These are phyloP conservation scores for Arachnomyces sp. DNA, from an alignment of 2,329 filamentous ascomycete genomes.

Conservation along the genomic window DNA sequence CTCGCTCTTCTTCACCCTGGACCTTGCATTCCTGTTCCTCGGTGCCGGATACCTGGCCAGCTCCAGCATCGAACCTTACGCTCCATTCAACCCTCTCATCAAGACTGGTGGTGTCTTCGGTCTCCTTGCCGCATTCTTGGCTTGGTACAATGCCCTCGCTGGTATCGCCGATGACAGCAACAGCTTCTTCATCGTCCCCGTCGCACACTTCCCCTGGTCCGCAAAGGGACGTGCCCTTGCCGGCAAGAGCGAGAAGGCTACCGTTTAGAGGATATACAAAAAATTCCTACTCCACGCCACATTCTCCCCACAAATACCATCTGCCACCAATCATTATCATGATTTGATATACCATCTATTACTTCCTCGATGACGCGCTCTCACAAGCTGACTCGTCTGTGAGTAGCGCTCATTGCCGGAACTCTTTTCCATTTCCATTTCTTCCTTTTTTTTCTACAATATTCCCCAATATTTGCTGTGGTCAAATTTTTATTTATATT, in stretches of 20 bases:
- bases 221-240: slow-evolving; percentile 60
- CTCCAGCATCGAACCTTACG: slow-evolving; percentile 30
- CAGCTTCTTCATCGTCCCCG: slow-evolving; percentile 89
- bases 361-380: no score
- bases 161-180: slow-evolving; percentile 62
- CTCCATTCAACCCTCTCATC: slow-evolving; percentile 38
- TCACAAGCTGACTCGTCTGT: no score
- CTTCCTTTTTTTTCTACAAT: no score
- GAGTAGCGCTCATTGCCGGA: no score
- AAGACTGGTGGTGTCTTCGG: slow-evolving; percentile 72
- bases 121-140: slow-evolving; percentile 69
- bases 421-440: no score
- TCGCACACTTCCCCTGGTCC: slow-evolving; percentile 93
- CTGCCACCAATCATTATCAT: no score
- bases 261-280: slow-evolving; percentile 18
- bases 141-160: slow-evolving; percentile 80
- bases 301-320: no score
- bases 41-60: slow-evolving; percentile 52
- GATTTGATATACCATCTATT: no score
- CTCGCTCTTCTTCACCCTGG: slow-evolving; percentile 66
- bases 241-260: slow-evolving; percentile 43
- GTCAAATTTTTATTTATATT: no score
- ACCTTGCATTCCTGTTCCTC: slow-evolving; percentile 66
- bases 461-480: no score
- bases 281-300: not conserved